Conservation (phyloP, 2,329 filamentous ascomycete species). For the Fusarium sp. region DNA sequence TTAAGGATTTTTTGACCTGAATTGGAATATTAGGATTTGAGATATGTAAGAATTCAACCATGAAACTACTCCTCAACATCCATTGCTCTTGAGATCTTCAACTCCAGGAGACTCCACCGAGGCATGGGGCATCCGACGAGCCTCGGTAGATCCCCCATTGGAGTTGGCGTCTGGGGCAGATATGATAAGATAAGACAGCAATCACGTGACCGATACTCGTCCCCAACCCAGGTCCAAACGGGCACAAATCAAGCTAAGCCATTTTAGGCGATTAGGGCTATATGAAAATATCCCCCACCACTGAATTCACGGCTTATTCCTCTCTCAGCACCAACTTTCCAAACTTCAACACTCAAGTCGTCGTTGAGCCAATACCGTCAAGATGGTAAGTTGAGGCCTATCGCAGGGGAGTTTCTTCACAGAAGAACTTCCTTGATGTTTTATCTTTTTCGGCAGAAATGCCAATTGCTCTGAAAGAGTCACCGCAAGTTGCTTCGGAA, state of each 20-base stretch:
- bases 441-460: constrained; percentile 57
- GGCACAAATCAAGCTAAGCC: constrained; percentile 35
- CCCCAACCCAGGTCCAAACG: constrained; percentile 53
- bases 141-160: constrained; percentile 44
- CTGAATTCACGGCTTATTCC: constrained; percentile 44
- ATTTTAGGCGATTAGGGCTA: constrained; percentile 55
- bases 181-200: neutral
- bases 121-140: constrained; percentile 32
- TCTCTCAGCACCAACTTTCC: constrained; percentile 49
- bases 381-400: constrained; percentile 75
- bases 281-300: constrained; percentile 57
- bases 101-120: constrained; percentile 22
- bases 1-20: neutral
- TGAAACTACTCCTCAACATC: neutral
- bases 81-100: constrained; percentile 9
- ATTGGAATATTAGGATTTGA: constrained; percentile 44
- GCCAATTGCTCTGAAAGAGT: constrained; percentile 70
- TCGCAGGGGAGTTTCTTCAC: constrained; percentile 41
- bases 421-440: constrained; percentile 42
- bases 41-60: constrained; percentile 1
- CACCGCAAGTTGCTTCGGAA: constrained; percentile 99
- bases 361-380: constrained; percentile 67
- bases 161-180: neutral
- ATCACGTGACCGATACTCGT: constrained; percentile 53
- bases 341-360: constrained; percentile 54